phyloP scores from a whole-genome alignment of 495 filamentous ascomycete genomes.

The Mytilinidion resinicola region DNA sequence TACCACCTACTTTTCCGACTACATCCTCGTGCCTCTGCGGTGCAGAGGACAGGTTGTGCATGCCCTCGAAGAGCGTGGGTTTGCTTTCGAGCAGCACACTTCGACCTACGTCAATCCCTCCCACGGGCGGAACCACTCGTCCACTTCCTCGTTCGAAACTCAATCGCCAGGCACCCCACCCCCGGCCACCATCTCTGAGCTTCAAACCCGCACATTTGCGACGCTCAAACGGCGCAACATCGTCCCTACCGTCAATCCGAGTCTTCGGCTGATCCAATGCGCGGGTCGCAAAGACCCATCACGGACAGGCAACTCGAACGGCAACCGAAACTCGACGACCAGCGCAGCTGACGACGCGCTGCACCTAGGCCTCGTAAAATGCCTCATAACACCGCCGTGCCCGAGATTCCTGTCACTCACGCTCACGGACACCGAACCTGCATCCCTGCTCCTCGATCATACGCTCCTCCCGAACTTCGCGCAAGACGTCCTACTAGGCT shows the following conservation, averaged over 20 bases:
- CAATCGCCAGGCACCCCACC: slow-evolving; percentile 65
- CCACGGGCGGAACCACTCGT: slow-evolving; percentile 44
- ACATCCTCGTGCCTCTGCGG: slow-evolving; percentile 81
- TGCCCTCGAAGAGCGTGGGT: slow-evolving; percentile 72
- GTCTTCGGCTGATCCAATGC: slow-evolving; percentile 74
- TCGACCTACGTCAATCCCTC: slow-evolving; percentile 59
- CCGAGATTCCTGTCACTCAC: slow-evolving; percentile 76
- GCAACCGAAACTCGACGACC: slow-evolving; percentile 11
- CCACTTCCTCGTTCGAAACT: slow-evolving; percentile 42
- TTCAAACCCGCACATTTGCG: slow-evolving; percentile 76
- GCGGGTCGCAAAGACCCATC: slow-evolving; percentile 55
- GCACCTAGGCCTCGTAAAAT: slow-evolving; percentile 60
- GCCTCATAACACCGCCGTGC: slow-evolving; percentile 60
- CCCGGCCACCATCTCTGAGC: slow-evolving; percentile 65
- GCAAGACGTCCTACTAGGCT: slow-evolving; percentile 64
- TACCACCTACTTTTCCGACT: slow-evolving; percentile 96
- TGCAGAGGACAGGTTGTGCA: slow-evolving; percentile 65
- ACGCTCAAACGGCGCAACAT: slow-evolving; percentile 68
- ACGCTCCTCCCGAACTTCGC: slow-evolving; percentile 54
- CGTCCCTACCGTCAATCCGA: slow-evolving; percentile 59
- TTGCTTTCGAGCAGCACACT: slow-evolving; percentile 70
- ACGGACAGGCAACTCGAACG: slow-evolving; percentile 27
- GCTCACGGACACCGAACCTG: slow-evolving; percentile 75
- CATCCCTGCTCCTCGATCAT: slow-evolving; percentile 75
- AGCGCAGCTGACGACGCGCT: slow-evolving; percentile 47